Evolutionary conservation across 2,329 filamentous ascomycete genomes (phyloP), one percentile per base, ranked within the genome.

Genomic region (Emydomyces testavorans): DNA sequence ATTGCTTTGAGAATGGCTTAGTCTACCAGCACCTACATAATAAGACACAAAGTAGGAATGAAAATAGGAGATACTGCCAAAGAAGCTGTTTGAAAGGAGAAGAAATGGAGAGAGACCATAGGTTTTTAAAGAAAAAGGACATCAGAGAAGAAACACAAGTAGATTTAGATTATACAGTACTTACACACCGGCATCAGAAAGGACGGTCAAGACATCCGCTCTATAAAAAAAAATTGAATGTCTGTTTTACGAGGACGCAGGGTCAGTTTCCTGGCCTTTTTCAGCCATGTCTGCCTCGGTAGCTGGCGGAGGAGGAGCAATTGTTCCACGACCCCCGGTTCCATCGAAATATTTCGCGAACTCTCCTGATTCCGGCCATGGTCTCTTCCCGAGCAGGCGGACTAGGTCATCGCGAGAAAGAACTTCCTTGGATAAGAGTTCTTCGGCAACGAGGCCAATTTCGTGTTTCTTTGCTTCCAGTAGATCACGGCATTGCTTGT

Each of bases 301-400:
- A 4, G 47, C 16, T 38, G 52, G 52, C 7, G 53, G 53, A 4
- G 53, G 53, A 2, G 53, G 53, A 31, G 52, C 52, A 36, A 55
- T 53, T 57, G 62, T 55, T 58, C 64, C 54, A 64, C 58, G 52
- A 11, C 63, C 64, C 5, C 58, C 62, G 18, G 62, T 71, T 50
- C 76, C 77, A 57, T 76, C 73, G 65, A 98, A 98, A 72, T 94
- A 98, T 73, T 95, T 95, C 60, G 82, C 74, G 67, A 98, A 96
- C 60, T 96, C 89, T 58, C 85, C 82, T 51, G 78, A 75, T 59
- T 96, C 90, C 34, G 83, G 82, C 59, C 85, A 96, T 11, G 87
- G 86, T 54, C 92, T 72, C 39, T 82, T 82, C 18, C 92, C 92
- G 21, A 98, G 73, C 48, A 98, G 71, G 23, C 92, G 76, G 43